Evolutionary conservation across 176 grass and related monocot genomes (phyloP), one percentile per base, ranked within the genome.

Genomic region (Hordeum marinum): DNA sequence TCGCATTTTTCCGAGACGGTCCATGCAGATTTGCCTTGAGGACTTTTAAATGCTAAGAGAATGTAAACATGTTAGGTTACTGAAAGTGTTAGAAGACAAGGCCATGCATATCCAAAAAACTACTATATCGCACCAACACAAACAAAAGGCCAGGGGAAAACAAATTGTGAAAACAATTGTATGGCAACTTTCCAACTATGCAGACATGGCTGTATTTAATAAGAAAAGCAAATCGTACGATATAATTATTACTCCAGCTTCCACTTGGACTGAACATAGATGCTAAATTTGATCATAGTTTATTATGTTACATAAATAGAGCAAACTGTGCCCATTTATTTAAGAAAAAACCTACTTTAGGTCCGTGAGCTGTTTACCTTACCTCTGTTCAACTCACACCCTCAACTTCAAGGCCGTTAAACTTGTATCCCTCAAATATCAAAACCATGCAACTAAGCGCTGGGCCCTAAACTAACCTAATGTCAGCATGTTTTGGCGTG

Each of bases 1-100:
- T 76, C 13, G 82, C 66, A 43, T 48, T 85, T 82, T 80, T 76
- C 76, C 88, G 50, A 75, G 4, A 64, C 9, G 75, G 62, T 72
- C 45, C 83, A 45, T 78, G 20, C 48, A 90, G 68, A 85, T 90
- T 79, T 64, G 1, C 11, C 57, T 87, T 50, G 37, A 97, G 40
- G 20, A 21, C 72, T 85, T 75, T 58, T 74, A 94, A 52, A 82
- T 92, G 85, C 94, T 97, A 77, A 88, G 42, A 90, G 13, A 97
- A 82, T 61, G 26, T 62, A 81, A 57, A 69, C 11, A 75, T 52
- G 23, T 75, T 54, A 87, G 45, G 8, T 20, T 50, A 62, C 9
- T 8, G 2, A 27, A 75, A 76, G 23, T 39, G 61, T 45, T 45
- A 57, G 35, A 74, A 39, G 70, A 54, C 23, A 32, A 81, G 37